Conservation (phyloP, 2,329 filamentous ascomycete species). For the Alternaria viburni region DNA sequence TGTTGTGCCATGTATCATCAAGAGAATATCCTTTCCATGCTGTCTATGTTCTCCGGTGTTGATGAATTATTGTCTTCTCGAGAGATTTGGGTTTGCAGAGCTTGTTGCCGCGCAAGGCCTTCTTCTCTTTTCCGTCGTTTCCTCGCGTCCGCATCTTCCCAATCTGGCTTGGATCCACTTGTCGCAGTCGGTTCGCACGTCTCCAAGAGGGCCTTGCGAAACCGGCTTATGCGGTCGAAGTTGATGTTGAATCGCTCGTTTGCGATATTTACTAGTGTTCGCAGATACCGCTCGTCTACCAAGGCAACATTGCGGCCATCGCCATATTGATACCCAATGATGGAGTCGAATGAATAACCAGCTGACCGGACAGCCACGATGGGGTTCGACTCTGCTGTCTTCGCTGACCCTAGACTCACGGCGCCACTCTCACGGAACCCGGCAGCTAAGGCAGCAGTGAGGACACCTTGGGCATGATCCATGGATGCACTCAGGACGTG, state of each 20-base stretch:
- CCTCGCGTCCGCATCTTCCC: constrained; percentile 50
- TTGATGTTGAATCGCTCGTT: constrained; percentile 79
- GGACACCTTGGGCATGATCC: constrained; percentile 74
- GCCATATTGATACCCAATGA: constrained; percentile 67
- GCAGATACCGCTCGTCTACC: constrained; percentile 72
- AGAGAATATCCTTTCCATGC: constrained; percentile 2
- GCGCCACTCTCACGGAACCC: constrained; percentile 93
- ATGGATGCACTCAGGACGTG: constrained; percentile 82
- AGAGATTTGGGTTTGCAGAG: constrained; percentile 17
- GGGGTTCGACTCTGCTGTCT: constrained; percentile 60
- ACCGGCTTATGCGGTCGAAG: constrained; percentile 68
- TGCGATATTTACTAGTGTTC: constrained; percentile 69
- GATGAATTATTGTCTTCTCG: not conserved
- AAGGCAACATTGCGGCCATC: constrained; percentile 51
- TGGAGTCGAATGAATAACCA: constrained; percentile 79
- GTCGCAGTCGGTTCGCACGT: constrained; percentile 5
- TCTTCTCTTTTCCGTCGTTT: constrained; percentile 51
- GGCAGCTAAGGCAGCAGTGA: constrained; percentile 77
- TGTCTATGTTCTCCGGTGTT: not conserved
- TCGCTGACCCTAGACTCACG: constrained; percentile 63
- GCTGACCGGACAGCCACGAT: constrained; percentile 87
- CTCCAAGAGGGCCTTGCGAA: constrained; percentile 60
- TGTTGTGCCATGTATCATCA: not conserved
- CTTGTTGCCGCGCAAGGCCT: constrained; percentile 59
- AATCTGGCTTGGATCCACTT: constrained; percentile 34